phyloP scores from a whole-genome alignment of 176 grass and related monocot genomes.

The Canna indica region DNA sequence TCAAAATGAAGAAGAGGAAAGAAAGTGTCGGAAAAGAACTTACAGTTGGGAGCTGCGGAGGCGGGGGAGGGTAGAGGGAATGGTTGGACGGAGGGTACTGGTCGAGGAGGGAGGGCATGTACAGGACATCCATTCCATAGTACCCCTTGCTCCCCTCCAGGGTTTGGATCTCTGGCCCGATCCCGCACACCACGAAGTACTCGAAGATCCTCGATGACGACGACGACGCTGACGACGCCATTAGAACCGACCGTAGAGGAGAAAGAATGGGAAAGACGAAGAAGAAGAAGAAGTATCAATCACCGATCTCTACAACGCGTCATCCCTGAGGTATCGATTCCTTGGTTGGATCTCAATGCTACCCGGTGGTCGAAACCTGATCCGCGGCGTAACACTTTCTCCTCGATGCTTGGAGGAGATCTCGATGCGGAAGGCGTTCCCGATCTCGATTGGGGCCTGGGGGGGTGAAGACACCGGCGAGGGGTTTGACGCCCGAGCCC shows the following conservation, averaged over 20 bases:
- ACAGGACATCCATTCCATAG: conserved; percentile 62
- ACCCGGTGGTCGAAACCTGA: background rate
- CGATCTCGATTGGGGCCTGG: background rate
- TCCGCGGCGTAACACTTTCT: background rate
- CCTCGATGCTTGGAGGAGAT: background rate
- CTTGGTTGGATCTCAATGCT: background rate
- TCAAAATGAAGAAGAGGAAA: background rate
- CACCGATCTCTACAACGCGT: background rate
- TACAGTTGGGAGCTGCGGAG: conserved; percentile 91
- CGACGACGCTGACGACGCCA: conserved; percentile 14
- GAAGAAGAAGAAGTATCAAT: background rate
- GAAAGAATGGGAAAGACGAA: background rate
- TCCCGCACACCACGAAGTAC: conserved; percentile 97
- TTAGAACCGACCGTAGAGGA: background rate
- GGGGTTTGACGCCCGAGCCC: background rate
- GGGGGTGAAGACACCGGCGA: background rate
- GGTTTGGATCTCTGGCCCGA: conserved; percentile 85
- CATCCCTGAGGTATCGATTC: background rate
- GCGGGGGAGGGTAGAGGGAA: conserved; percentile 72
- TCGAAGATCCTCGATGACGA: conserved; percentile 52
- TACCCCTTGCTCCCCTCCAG: conserved; percentile 77
- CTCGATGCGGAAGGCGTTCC: background rate
- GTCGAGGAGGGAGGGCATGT: conserved; percentile 80
- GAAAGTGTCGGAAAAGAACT: conserved; percentile 10
- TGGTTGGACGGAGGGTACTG: conserved; percentile 74